Base-by-base conservation (phyloP, 176 grass and related monocot genomes). In the Oryza coarctata region DNA sequence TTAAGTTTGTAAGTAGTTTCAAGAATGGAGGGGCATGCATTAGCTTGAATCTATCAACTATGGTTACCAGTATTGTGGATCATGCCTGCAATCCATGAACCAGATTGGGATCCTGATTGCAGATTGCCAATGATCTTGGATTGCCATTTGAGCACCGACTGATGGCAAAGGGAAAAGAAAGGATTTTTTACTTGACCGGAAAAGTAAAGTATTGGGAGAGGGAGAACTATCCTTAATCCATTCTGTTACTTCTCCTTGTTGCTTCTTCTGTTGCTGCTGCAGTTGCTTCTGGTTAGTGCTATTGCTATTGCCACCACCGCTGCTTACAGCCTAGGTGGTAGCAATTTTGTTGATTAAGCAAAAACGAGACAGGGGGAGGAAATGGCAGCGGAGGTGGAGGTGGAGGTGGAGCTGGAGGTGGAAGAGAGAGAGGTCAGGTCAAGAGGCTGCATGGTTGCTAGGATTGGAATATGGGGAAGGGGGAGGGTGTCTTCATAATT, bases 1-100 rank as follows among this genome's bases (percentile, higher is more conserved):
- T 47, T 50, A 70, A 65, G 26, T 55, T 33, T 76, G 18, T 17
- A 65, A 85, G 20, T 41, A 52, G 41, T 17, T 89, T 15, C 22
- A 17, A 18, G 27, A 6, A 36, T 32, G 8, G 80, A 62, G 22
- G 22, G 7, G 13, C n/a, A 73, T 73, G 18, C 22, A 44, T 79
- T 74, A 58, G 7, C 23, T 47, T 61, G 22, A 74, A 18, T n/a
- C 9, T 14, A 58, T 38, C 4, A 66, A 47, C 32, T 47, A 66
- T 57, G 27, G 71, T 78, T n/a, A 22, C 4, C 68, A 5, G 79
- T 36, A 17, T n/a, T 79, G 7, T 55, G 58, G 11, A 65, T 65
- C 11, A 74, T 52, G n/a, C 55, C 22, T 60, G 55, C 55, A 60
- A 60, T 25, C 55, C 9, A 25, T 3, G 0, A 2, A 60, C 9